Base-by-base conservation (phyloP, 2,329 filamentous ascomycete genomes). In the Arthroderma sp. region DNA sequence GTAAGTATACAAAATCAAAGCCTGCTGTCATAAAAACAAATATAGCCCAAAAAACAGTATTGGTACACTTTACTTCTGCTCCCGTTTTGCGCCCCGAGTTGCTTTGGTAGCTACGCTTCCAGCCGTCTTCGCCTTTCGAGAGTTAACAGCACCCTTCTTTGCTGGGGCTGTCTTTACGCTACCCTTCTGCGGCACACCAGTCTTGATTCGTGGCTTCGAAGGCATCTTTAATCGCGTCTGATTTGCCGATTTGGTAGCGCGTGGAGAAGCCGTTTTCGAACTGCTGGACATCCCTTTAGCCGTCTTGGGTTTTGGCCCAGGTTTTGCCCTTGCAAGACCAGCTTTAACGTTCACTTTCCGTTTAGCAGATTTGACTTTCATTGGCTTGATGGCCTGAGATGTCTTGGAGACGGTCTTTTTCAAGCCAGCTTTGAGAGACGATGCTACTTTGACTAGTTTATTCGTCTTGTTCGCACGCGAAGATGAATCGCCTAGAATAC, bases 391-490 rank as follows among this genome's bases (percentile, higher is more conserved):
- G 11, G 29, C 28, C 31, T 36, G 32, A 10, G 39, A 29, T n/a
- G 52, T 53, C 36, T 52, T 57, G 4, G 58, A 52, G 29, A 58
- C 52, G 1, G 44, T 53, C 45, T 57, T 63, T 47, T 60, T 62
- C 38, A 61, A 50, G 5, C 57, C 52, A 10, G 58, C 49, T 47
- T 61, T 64, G 47, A 63, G 52, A 1, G 57, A 55, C 36, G 55
- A 57, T 8, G 15, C 57, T 37, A 39, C 22, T 34, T 33, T 43
- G 28, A 32, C 32, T 5, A 32, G 36, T 11, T 40, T 43, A 11
- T 53, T 56, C 40, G 55, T 60, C 45, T 63, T 63, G 44, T 54
- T 61, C n/a, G 53, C 46, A 9, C 53, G 55, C 4, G 56, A 57
- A 3, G 53, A 51, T 5, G 56, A 54, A 30, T 56, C 53, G 36